Evolutionary conservation across 768 basidiomycete genomes (phyloP).

Genomic region (Hericium coralloides): DNA sequence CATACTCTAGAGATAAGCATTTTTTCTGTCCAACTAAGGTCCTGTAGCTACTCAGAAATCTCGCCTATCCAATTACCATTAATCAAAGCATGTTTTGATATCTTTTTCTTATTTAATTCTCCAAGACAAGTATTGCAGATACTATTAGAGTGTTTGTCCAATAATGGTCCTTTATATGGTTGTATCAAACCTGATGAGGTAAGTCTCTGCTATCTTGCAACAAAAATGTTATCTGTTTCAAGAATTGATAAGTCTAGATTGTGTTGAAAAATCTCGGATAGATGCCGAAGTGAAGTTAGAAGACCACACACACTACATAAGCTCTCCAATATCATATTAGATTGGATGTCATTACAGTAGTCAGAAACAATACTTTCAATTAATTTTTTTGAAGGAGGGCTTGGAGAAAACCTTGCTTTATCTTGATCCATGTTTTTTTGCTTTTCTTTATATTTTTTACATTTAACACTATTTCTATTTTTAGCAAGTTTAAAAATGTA

Average conservation of each 20-base stretch:
- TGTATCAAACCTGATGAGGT: not conserved
- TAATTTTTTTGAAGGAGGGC: not conserved
- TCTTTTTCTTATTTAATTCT: conserved; percentile 2
- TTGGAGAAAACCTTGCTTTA: too few relatives aligned
- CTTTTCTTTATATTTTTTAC: too few relatives aligned
- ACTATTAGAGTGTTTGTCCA: too few relatives aligned
- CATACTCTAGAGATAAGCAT: conserved; percentile 19
- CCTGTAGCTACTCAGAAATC: conserved; percentile 20
- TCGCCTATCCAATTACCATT: conserved; percentile 30
- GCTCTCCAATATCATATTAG: not conserved
- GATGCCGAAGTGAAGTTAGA: not conserved
- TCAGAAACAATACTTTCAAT: not conserved
- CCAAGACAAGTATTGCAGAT: not conserved
- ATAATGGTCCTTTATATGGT: not conserved
- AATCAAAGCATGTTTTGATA: conserved; percentile 21
- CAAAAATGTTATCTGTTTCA: not conserved
- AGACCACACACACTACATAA: not conserved
- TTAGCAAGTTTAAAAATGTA: too few relatives aligned
- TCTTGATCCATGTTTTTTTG: not conserved
- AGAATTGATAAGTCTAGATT: not conserved
- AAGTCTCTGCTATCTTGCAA: not conserved
- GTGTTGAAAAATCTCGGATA: not conserved
- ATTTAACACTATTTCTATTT: too few relatives aligned
- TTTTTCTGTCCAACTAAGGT: conserved; percentile 24
- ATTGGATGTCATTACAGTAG: not conserved